Conservation (phyloP, 2,329 filamentous ascomycete genomes). For the Colletotrichum sansevieriae region DNA sequence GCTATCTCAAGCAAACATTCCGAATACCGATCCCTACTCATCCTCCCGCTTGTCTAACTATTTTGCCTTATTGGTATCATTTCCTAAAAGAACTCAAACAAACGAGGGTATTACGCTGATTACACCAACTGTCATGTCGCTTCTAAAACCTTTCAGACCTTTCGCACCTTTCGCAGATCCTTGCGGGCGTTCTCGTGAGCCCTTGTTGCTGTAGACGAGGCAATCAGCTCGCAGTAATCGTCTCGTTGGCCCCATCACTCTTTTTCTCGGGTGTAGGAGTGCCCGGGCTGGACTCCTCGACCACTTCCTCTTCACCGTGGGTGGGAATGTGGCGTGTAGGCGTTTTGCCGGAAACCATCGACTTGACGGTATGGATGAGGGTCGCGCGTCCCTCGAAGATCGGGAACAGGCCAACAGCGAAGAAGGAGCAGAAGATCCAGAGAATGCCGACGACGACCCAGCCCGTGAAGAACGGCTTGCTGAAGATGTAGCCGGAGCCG, state of each 20-base stretch:
- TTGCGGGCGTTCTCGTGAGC: too few relatives aligned
- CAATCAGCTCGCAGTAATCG: not conserved
- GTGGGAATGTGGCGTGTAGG: conserved; percentile 39
- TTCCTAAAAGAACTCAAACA: conserved; percentile 1
- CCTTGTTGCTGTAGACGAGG: too few relatives aligned
- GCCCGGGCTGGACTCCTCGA: conserved; percentile 35
- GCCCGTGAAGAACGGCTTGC: conserved; percentile 84
- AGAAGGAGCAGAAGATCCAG: conserved; percentile 81
- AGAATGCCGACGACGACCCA: conserved; percentile 84
- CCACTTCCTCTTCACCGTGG: conserved; percentile 38
- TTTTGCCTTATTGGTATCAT: not conserved
- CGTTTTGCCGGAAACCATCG: conserved; percentile 65
- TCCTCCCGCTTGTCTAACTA: not conserved
- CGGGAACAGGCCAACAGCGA: conserved; percentile 84
- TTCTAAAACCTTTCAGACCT: not conserved
- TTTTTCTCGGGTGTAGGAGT: conserved; percentile 36
- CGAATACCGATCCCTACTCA: not conserved
- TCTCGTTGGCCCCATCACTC: conserved; percentile 19
- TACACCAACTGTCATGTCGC: not conserved
- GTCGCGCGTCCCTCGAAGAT: conserved; percentile 82
- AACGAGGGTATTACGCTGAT: conserved; percentile 19
- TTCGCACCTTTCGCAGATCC: not conserved
- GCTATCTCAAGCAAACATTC: not conserved
- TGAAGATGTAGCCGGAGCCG: conserved; percentile 84
- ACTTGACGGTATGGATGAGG: conserved; percentile 70